Evolutionary conservation across 2,329 filamentous ascomycete genomes (phyloP).

Genomic region (Nemania serpens): DNA sequence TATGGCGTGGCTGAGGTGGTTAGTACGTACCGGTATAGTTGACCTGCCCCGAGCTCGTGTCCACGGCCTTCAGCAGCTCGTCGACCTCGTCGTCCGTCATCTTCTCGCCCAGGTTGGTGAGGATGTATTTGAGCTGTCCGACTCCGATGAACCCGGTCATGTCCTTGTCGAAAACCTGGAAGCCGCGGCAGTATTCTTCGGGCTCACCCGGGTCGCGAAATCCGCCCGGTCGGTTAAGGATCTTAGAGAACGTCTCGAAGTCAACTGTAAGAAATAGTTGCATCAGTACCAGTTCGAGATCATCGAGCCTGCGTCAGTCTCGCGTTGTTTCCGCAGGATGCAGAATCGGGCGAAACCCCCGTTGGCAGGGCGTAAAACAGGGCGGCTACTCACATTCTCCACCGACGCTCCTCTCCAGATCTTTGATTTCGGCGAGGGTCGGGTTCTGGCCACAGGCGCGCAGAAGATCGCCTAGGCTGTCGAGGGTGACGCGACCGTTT

Average conservation of each 20-base stretch:
- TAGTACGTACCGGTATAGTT: constrained; percentile 83
- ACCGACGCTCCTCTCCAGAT: constrained; percentile 88
- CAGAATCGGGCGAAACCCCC: neutral
- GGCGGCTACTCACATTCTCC: constrained; percentile 76
- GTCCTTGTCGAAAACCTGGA: constrained; percentile 99
- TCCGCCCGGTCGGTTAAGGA: constrained; percentile 95
- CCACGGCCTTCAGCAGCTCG: constrained; percentile 96
- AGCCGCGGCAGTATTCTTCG: constrained; percentile 97
- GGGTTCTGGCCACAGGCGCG: constrained; percentile 98
- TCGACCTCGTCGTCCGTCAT: constrained; percentile 99
- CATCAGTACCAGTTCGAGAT: constrained; percentile 6
- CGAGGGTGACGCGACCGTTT: constrained; percentile 85
- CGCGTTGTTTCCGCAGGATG: neutral
- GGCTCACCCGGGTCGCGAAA: constrained; percentile 98
- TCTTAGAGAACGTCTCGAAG: constrained; percentile 95
- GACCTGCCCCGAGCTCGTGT: constrained; percentile 94
- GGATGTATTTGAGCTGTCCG: constrained; percentile 95
- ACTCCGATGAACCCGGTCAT: constrained; percentile 98
- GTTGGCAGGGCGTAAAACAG: constrained; percentile 11
- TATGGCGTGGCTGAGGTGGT: neutral
- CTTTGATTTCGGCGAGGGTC: constrained; percentile 87
- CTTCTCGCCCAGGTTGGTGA: constrained; percentile 98
- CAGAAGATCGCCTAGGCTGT: constrained; percentile 88
- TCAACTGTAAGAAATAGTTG: constrained; percentile 68
- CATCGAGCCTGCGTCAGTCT: neutral